These are phyloP conservation scores for Cymodocea nodosa DNA, from an alignment of 116 monocot species.

Conservation along the genomic window DNA sequence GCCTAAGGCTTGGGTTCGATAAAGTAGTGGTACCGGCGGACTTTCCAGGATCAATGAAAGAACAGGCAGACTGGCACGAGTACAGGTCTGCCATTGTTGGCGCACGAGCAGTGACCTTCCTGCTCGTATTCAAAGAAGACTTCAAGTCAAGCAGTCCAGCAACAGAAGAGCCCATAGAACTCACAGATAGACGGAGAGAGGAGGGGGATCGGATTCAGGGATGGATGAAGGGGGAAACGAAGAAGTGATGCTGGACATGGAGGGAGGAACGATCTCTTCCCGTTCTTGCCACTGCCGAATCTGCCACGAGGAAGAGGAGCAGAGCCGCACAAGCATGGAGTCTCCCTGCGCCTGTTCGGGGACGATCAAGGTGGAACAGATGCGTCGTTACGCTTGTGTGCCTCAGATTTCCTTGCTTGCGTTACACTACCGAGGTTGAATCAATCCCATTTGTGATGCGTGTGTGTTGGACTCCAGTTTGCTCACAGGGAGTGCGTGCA, in stretches of 20 bases:
- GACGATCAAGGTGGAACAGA: constrained; percentile 12
- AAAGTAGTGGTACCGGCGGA: no score
- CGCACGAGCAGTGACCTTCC: no score
- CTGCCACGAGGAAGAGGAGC: constrained; percentile 24
- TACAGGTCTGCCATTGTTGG: no score
- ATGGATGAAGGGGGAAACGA: not conserved
- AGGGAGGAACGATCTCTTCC: not conserved
- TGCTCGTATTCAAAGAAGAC: not conserved
- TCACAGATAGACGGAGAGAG: not conserved
- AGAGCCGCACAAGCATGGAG: constrained; percentile 19
- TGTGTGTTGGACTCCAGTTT: constrained; percentile 33
- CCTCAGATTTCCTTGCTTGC: not conserved
- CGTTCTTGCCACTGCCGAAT: constrained; percentile 10
- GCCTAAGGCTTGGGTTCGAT: no score
- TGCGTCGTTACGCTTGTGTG: not conserved
- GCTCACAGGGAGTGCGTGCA: constrained; percentile 89
- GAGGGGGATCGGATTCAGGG: not conserved
- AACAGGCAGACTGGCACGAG: no score
- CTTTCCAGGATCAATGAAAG: no score
- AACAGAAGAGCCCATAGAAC: not conserved
- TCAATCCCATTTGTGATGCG: no score
- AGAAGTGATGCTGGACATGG: not conserved
- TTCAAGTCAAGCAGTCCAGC: not conserved
- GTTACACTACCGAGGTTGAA: not conserved
- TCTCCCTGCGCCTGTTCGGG: constrained; percentile 23